These are phyloP conservation scores for Metroxylon sagu DNA, from an alignment of 176 grass and related monocot genomes.

Conservation along the genomic window DNA sequence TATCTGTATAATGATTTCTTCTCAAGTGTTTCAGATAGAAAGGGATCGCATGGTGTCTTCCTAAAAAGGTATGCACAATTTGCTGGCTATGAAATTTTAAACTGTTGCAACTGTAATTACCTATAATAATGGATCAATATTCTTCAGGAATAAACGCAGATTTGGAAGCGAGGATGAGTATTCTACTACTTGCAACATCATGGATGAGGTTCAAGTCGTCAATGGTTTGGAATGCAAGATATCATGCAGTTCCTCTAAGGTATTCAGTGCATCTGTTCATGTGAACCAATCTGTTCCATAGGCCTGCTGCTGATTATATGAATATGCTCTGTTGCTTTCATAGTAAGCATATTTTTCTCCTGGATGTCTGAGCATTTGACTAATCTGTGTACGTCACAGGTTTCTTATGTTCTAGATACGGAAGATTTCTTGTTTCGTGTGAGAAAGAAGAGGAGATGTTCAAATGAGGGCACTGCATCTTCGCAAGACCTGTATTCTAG, in stretches of 20 bases:
- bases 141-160: conserved; percentile 75
- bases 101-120: too few relatives aligned
- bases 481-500: conserved; percentile 20
- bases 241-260: conserved; percentile 73
- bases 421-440: conserved; percentile 81
- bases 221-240: conserved; percentile 99
- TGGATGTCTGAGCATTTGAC: neutral
- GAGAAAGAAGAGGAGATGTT: conserved; percentile 41
- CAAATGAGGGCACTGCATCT: conserved; percentile 6
- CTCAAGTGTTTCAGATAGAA: conserved; percentile 38
- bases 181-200: conserved; percentile 39
- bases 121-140: neutral
- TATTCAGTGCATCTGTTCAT: conserved; percentile 5
- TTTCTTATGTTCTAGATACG: conserved; percentile 85
- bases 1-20: conserved; percentile 65
- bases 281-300: neutral
- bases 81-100: too few relatives aligned
- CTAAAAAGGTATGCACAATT: conserved; percentile 51
- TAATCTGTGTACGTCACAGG: conserved; percentile 26
- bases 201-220: conserved; percentile 52
- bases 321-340: too few relatives aligned
- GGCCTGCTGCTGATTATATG: too few relatives aligned
- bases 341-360: neutral
- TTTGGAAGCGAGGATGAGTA: conserved; percentile 39
- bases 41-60: conserved; percentile 47